Base-by-base conservation (phyloP, 2,329 filamentous ascomycete genomes). In the Apiospora arundinis region DNA sequence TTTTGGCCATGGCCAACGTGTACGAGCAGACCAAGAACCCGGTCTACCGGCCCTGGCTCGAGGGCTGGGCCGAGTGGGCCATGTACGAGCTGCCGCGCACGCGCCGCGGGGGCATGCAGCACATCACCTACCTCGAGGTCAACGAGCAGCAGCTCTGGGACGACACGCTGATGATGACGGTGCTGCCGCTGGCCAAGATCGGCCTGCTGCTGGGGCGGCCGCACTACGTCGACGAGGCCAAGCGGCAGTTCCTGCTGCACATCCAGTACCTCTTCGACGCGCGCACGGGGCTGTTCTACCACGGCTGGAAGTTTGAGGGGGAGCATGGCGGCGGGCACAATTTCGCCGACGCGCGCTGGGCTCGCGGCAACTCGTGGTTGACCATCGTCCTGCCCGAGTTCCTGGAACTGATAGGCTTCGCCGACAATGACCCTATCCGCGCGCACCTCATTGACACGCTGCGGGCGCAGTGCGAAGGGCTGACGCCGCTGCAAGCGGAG, bases 131-230 rank as follows among this genome's bases (percentile, higher is more conserved):
- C 76, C 82, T 91, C 44, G 87, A 89, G 2, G 86, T 88, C 74
- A 94, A 95, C 80, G 86, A 90, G 73, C 87, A 93, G 79, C 92
- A 95, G 83, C 85, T 95, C 28, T 95, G 93, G 93, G 93, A 95
- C 75, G 93, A 95, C 79, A 95, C 93, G 7, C 85, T 95, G 63
- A 95, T 95, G 93, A 95, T 95, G 93, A 95, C 92, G 0, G 93
- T 94, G 7, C 83, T 95, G 81, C 93, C 93, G 1, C 85, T 95
- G 23, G 92, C 92, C 23, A 95, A 95, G 83, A 95, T 95, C 73
- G 93, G 93, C 0, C 86, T 91, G 70, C 84, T 94, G 4, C 86
- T 95, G 2, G 85, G 88, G 73, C 85, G 92, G 1, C 91, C 92
- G 0, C 88, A 92, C 74, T 95, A 95, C 78, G 85, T 95, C 37